Evolutionary conservation across 192 early-diverging fungal genomes (phyloP).

Genomic region (Coemansia sp.): DNA sequence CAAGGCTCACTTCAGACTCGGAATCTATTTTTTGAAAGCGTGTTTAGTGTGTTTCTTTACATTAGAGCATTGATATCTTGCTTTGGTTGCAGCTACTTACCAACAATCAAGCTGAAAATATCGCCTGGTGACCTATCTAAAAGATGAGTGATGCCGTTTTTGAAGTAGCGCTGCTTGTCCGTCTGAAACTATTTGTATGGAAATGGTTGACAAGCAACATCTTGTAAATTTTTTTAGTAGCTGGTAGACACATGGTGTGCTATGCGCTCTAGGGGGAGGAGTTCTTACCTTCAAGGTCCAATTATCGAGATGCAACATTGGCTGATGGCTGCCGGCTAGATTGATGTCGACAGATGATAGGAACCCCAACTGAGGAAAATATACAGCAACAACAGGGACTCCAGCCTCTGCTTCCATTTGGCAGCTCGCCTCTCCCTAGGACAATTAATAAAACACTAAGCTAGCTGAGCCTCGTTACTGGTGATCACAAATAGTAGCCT

Average conservation of each 20-base stretch:
- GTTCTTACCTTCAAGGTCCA: slow-evolving; percentile 32
- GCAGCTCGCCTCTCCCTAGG: slow-evolving; percentile 28
- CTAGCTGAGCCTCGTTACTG: background rate
- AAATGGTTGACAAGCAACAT: background rate
- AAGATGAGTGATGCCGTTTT: slow-evolving; percentile 48
- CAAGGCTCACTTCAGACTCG: slow-evolving; percentile 80
- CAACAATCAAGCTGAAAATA: slow-evolving; percentile 77
- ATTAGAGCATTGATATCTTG: background rate
- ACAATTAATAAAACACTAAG: background rate
- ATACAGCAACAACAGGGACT: slow-evolving; percentile 37
- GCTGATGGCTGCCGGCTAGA: background rate
- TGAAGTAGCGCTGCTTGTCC: slow-evolving; percentile 46
- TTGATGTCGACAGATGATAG: slow-evolving; percentile 34
- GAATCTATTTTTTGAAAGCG: slow-evolving; percentile 54
- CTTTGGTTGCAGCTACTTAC: slow-evolving; percentile 28
- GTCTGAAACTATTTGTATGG: slow-evolving; percentile 37
- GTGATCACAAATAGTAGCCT: background rate
- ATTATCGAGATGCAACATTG: background rate
- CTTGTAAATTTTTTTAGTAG: background rate
- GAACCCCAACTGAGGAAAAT: slow-evolving; percentile 52
- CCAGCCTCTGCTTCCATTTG: slow-evolving; percentile 29
- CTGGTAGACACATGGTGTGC: background rate
- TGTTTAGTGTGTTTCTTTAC: background rate
- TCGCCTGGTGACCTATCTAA: slow-evolving; percentile 82
- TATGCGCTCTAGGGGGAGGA: background rate